These are phyloP conservation scores for Kewa caespitosa DNA, from an alignment of 179 eudicot species.

Conservation along the genomic window DNA sequence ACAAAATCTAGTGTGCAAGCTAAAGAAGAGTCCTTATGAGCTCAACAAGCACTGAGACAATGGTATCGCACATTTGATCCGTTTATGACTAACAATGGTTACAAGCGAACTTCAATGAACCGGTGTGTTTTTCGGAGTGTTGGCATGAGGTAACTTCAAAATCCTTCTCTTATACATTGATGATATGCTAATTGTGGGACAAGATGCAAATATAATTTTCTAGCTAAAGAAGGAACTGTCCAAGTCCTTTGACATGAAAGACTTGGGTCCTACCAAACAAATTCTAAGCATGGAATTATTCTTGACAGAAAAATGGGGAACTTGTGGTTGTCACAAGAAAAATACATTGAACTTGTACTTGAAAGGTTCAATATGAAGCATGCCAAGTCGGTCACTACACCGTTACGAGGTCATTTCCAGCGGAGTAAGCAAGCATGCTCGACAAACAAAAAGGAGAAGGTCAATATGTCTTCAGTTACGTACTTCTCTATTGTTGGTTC, in stretches of 20 bases:
- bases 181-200: background rate
- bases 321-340: conserved; percentile 10
- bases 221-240: background rate
- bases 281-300: background rate
- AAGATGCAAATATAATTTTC: background rate
- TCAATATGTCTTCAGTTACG: background rate
- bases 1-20: background rate
- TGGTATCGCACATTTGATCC: background rate
- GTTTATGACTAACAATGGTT: background rate
- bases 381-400: background rate
- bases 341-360: background rate
- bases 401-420: background rate
- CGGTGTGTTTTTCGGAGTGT: background rate
- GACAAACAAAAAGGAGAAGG: background rate
- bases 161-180: too few species aligned
- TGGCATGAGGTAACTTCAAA: background rate
- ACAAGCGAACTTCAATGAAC: background rate
- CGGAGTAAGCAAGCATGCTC: background rate
- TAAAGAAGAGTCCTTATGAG: conserved; percentile 1
- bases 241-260: conserved; percentile 3
- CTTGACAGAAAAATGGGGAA: background rate
- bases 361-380: conserved; percentile 13
- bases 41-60: background rate
- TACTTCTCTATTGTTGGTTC: background rate
- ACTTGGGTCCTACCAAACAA: background rate